phyloP scores from a whole-genome alignment of 768 basidiomycete species.

The Amanita fuliginea region DNA sequence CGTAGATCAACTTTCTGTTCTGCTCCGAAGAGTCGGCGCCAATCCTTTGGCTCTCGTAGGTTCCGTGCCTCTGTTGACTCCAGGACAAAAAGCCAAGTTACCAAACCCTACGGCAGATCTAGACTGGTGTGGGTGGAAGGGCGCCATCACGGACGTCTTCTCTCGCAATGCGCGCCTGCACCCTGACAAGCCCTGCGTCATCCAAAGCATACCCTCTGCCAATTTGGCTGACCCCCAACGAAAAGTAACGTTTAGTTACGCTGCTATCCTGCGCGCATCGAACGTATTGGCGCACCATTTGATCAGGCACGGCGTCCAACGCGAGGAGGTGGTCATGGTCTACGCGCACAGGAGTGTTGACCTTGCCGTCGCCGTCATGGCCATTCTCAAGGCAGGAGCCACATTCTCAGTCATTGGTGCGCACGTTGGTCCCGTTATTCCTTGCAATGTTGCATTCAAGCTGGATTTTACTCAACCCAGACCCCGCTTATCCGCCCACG shows the following conservation, averaged over 20 bases:
- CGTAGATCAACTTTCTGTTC: conserved; percentile 73
- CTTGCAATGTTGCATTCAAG: conserved; percentile 1
- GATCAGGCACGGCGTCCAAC: conserved; percentile 71
- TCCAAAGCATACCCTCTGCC: conserved; percentile 56
- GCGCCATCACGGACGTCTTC: conserved; percentile 94
- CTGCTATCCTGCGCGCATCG: conserved; percentile 69
- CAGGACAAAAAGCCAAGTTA: conserved; percentile 53
- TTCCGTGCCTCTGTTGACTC: conserved; percentile 69
- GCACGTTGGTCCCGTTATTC: conserved; percentile 14
- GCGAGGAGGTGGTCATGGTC: conserved; percentile 96
- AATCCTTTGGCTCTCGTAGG: conserved; percentile 66
- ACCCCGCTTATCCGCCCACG: conserved; percentile 93
- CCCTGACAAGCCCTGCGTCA: conserved; percentile 81
- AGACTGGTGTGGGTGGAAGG: conserved; percentile 96
- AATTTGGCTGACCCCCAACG: conserved; percentile 34
- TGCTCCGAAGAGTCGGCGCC: conserved; percentile 60
- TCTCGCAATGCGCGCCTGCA: conserved; percentile 70
- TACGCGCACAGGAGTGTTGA: conserved; percentile 96
- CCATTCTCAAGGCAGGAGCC: conserved; percentile 89
- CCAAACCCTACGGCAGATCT: conserved; percentile 83
- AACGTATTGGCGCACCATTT: conserved; percentile 90
- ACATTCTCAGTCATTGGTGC: conserved; percentile 95
- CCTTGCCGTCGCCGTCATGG: conserved; percentile 95
- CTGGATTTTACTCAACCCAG: conserved; percentile 26
- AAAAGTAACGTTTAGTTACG: conserved; percentile 61